Conservation (phyloP, 176 grass and related monocot genomes). For the Oryza coarctata region DNA sequence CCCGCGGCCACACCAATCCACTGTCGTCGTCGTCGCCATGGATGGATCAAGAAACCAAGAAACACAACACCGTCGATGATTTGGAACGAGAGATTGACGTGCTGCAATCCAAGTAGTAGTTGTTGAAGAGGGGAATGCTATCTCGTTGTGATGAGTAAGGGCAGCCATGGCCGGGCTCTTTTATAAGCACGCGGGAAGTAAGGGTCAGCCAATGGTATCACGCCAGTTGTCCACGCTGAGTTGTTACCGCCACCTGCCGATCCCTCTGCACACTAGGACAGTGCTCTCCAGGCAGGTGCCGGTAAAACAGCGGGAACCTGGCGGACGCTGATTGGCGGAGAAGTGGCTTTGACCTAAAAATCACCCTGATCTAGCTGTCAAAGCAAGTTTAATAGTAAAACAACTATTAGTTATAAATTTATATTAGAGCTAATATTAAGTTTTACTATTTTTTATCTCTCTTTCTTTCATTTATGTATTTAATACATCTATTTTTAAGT, state of each 20-base stretch:
- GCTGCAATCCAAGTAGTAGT: too few relatives aligned
- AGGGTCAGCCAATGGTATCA: background rate
- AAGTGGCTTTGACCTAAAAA: slow-evolving; percentile 42
- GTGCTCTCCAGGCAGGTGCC: slow-evolving; percentile 38
- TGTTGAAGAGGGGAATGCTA: background rate
- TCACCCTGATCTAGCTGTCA: slow-evolving; percentile 31
- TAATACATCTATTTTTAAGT: too few relatives aligned
- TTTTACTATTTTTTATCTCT: too few relatives aligned
- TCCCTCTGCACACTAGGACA: background rate
- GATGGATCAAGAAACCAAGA: slow-evolving; percentile 4
- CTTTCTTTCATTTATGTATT: too few relatives aligned
- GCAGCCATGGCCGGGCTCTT: slow-evolving; percentile 29
- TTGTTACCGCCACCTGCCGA: slow-evolving; percentile 36
- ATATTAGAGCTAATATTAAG: too few relatives aligned
- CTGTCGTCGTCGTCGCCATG: slow-evolving; percentile 47
- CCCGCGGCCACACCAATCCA: slow-evolving; percentile 39
- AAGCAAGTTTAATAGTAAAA: too few relatives aligned
- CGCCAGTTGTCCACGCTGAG: slow-evolving; percentile 14
- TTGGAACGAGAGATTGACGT: too few relatives aligned
- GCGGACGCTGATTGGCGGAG: background rate
- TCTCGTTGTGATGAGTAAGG: slow-evolving; percentile 30
- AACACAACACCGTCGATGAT: background rate
- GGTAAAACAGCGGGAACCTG: slow-evolving; percentile 35
- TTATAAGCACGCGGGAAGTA: slow-evolving; percentile 46
- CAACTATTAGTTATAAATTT: too few relatives aligned